Evolutionary conservation across 2,329 filamentous ascomycete genomes (phyloP).

Genomic region (Talaromyces sp.): DNA sequence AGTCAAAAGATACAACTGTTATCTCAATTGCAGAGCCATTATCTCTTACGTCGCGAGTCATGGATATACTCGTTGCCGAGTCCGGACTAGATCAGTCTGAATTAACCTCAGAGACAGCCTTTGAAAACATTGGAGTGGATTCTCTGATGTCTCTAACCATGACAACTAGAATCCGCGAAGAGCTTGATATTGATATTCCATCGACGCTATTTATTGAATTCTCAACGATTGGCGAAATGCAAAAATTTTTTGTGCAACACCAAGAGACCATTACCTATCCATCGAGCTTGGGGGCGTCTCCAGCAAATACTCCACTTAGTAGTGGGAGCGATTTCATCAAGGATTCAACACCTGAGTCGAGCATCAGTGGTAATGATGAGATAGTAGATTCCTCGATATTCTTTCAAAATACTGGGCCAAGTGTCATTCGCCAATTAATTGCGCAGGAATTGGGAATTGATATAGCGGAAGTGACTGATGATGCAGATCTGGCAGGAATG

Average conservation of each 20-base stretch:
- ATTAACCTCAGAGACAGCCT: neutral
- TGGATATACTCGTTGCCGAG: neutral
- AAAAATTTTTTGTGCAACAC: neutral
- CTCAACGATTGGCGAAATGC: too few relatives aligned
- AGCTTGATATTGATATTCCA: neutral
- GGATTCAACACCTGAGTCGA: too few relatives aligned
- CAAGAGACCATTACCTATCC: neutral
- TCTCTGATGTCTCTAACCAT: neutral
- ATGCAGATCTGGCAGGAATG: neutral
- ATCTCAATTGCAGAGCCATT: too few relatives aligned
- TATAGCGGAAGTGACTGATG: neutral
- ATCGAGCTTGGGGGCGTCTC: too few relatives aligned
- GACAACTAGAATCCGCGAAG: neutral
- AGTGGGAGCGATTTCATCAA: too few relatives aligned
- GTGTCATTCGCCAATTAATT: neutral
- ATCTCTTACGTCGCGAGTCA: too few relatives aligned
- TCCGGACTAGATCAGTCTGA: neutral
- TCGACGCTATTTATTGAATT: neutral
- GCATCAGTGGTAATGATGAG: too few relatives aligned
- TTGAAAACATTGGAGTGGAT: conserved; percentile 31
- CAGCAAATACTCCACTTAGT: too few relatives aligned
- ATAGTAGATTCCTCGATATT: too few relatives aligned
- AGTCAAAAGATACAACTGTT: too few relatives aligned
- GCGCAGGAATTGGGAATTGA: neutral
- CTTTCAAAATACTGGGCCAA: neutral